A percentile compares a stretch with the other conserved stretches of the same genome.
These are phyloP conservation scores for Paecilomyces sp. DNA, from an alignment of 2,329 filamentous ascomycete species.

Conservation along the genomic window DNA sequence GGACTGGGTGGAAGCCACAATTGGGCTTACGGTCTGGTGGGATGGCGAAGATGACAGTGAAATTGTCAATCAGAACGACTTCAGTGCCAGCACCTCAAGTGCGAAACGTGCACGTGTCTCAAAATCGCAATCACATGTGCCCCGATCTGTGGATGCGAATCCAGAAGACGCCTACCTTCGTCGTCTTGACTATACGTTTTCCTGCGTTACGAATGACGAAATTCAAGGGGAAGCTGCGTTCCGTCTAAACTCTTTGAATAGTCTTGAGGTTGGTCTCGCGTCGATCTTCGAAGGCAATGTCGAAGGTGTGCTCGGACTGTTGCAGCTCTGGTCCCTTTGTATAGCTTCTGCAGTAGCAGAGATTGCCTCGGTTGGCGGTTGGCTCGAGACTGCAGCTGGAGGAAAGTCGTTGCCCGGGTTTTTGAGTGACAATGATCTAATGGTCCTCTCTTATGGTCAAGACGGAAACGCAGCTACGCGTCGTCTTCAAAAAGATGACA, in stretches of 20 bases:
- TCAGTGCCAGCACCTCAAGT: slow-evolving; percentile 14
- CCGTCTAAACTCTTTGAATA: slow-evolving; percentile 66
- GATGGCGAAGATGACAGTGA: slow-evolving; percentile 63
- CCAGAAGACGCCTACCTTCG: slow-evolving; percentile 64
- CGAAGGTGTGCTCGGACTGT: slow-evolving; percentile 65
- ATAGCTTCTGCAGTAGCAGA: slow-evolving; percentile 74
- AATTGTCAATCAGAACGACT: slow-evolving; percentile 13
- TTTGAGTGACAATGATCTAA: slow-evolving; percentile 70
- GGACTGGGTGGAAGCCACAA: slow-evolving; percentile 86
- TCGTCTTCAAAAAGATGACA: slow-evolving; percentile 68
- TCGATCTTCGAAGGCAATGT: slow-evolving; percentile 77
- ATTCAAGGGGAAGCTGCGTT: slow-evolving; percentile 42
- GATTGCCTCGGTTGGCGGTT: slow-evolving; percentile 73
- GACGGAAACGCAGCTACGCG: slow-evolving; percentile 39
- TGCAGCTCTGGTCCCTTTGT: slow-evolving; percentile 74
- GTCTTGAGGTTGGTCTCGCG: slow-evolving; percentile 73
- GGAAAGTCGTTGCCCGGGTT: slow-evolving; percentile 58
- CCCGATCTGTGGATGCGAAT: slow-evolving; percentile 41
- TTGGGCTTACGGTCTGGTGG: slow-evolving; percentile 87
- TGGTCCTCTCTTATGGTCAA: slow-evolving; percentile 66
- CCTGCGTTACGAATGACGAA: slow-evolving; percentile 57
- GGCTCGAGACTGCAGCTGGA: slow-evolving; percentile 60
- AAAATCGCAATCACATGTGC: slow-evolving; percentile 29
- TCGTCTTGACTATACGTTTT: slow-evolving; percentile 65
- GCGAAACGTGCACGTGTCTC: slow-evolving; percentile 13